Percentiles rank a stretch among this genome's conserved stretches.
phyloP scores from a whole-genome alignment of 352 stramenopile species.

The Plasmopara muralis region DNA sequence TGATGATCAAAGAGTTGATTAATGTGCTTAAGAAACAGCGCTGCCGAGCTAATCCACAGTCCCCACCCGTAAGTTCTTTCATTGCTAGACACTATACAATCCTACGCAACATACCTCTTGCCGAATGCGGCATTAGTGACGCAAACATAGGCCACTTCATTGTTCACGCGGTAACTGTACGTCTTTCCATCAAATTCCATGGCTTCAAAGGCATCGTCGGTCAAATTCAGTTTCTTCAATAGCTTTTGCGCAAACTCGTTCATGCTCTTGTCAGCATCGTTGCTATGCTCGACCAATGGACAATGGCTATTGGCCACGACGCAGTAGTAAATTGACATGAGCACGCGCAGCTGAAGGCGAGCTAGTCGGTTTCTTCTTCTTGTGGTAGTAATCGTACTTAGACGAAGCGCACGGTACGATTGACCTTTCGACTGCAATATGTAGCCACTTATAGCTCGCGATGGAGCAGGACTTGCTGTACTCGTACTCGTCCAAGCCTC shows the following conservation, averaged over 20 bases:
- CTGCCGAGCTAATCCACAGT: constrained; percentile 41
- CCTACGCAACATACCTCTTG: constrained; percentile 42
- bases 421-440: constrained; percentile 15
- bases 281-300: constrained; percentile 74
- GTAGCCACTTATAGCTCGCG: constrained; percentile 10
- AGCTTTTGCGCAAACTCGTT: constrained; percentile 82
- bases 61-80: neutral
- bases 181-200: constrained; percentile 77
- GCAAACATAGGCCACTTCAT: constrained; percentile 81
- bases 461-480: constrained; percentile 62
- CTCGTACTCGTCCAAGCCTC: constrained; percentile 72
- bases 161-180: constrained; percentile 83
- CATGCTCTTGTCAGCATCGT: constrained; percentile 80
- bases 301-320: constrained; percentile 79
- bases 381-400: constrained; percentile 10
- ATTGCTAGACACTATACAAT: too few relatives aligned
- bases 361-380: constrained; percentile 13
- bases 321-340: constrained; percentile 87
- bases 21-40: constrained; percentile 81
- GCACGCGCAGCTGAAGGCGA: neutral
- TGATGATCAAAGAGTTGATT: constrained; percentile 81
- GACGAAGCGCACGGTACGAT: neutral
- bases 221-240: constrained; percentile 79
- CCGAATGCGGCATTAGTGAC: constrained; percentile 74
- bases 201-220: constrained; percentile 65